Percentiles rank a stretch among this genome's conserved stretches.
Evolutionary conservation across 1,139 yeast species (phyloP).

Genomic region (Kurtzmaniella quercitrusa): DNA sequence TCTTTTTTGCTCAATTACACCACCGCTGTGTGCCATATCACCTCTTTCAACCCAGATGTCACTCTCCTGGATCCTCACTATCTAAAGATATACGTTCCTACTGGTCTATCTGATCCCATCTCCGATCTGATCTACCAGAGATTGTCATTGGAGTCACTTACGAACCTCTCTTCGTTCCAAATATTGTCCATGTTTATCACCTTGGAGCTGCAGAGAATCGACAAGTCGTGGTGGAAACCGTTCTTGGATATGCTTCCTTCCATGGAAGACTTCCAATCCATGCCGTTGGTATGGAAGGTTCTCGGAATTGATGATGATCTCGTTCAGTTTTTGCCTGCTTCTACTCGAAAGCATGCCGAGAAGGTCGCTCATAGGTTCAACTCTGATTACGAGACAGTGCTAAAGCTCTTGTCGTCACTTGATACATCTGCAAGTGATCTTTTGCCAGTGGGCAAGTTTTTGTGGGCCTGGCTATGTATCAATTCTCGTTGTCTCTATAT

Average conservation of each 20-base stretch:
- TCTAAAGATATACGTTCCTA: constrained; percentile 17
- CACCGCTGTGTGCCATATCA: constrained; percentile 44
- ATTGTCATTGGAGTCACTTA: constrained; percentile 24
- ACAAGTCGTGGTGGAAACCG: constrained; percentile 58
- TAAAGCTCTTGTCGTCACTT: constrained; percentile 30
- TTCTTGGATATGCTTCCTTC: constrained; percentile 57
- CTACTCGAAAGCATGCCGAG: constrained; percentile 29
- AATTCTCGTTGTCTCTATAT: constrained; percentile 89
- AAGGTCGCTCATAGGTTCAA: constrained; percentile 35
- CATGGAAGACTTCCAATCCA: constrained; percentile 39
- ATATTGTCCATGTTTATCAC: constrained; percentile 44
- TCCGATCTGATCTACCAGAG: constrained; percentile 28
- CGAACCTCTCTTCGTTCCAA: constrained; percentile 42
- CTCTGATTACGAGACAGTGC: constrained; percentile 31
- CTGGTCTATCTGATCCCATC: constrained; percentile 15
- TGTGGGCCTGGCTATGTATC: constrained; percentile 81
- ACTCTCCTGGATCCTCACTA: constrained; percentile 19
- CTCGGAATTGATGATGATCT: constrained; percentile 19
- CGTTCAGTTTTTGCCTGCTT: constrained; percentile 35
- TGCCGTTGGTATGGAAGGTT: constrained; percentile 53
- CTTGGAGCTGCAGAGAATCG: constrained; percentile 37
- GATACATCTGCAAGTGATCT: constrained; percentile 34
- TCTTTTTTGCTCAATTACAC: constrained; percentile 56
- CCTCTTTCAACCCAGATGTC: constrained; percentile 18
- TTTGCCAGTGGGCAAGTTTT: constrained; percentile 24